phyloP scores from a whole-genome alignment of 1,284 basidiomycete species.

The Meripilus lineatus region DNA sequence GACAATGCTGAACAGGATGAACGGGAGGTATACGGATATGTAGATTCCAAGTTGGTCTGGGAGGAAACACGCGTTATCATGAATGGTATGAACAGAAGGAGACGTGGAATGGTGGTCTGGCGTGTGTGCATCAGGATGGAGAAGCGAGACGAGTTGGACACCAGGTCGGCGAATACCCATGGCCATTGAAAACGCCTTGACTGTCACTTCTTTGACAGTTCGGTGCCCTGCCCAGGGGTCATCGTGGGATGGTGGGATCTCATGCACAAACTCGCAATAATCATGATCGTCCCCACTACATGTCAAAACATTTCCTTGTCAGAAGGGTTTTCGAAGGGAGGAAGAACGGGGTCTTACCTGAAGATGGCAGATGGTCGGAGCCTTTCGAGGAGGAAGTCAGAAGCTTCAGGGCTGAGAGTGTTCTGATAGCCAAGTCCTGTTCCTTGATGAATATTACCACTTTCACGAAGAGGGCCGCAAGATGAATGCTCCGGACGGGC shows the following conservation, averaged over 20 bases:
- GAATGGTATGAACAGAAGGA: constrained; percentile 23
- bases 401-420: constrained; percentile 45
- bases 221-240: constrained; percentile 14
- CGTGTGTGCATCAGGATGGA: constrained; percentile 23
- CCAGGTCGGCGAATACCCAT: constrained; percentile 55
- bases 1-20: constrained; percentile 32
- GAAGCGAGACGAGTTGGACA: constrained; percentile 59
- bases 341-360: constrained; percentile 35
- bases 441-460: constrained; percentile 45
- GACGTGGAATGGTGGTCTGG: constrained; percentile 16
- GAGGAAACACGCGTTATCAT: constrained; percentile 49
- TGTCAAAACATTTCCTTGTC: constrained; percentile 1
- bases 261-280: constrained; percentile 55
- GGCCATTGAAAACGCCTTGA: constrained; percentile 58
- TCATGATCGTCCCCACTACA: constrained; percentile 64
- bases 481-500: constrained; percentile 42
- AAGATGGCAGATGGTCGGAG: constrained; percentile 47
- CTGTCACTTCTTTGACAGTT: constrained; percentile 48
- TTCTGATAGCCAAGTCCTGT: constrained; percentile 63
- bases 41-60: constrained; percentile 57
- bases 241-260: constrained; percentile 18
- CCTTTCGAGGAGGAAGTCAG: constrained; percentile 45
- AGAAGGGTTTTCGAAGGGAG: neutral
- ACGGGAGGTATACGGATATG: constrained; percentile 43
- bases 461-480: constrained; percentile 54